Evolutionary conservation across 306 rosid genomes (phyloP).

Genomic region (Dalbergia cultrata): DNA sequence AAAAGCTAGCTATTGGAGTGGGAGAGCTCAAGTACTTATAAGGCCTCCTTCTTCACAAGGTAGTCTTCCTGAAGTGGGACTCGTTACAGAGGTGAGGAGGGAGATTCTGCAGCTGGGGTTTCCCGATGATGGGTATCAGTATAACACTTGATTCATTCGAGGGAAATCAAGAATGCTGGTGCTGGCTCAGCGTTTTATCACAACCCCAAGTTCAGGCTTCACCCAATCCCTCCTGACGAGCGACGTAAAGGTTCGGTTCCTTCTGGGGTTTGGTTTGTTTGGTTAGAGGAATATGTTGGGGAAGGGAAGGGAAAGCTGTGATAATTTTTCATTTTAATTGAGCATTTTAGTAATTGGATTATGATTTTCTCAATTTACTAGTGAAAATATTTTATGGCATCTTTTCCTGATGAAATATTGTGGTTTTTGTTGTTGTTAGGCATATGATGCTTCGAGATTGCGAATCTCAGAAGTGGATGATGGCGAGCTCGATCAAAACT

Average conservation of each 20-base stretch:
- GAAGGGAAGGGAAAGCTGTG: background rate
- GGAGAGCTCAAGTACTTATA: too few relatives aligned
- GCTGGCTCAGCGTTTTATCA: slow-evolving; percentile 77
- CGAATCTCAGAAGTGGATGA: slow-evolving; percentile 55
- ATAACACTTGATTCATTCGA: slow-evolving; percentile 74
- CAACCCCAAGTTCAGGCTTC: slow-evolving; percentile 76
- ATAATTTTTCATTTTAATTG: too few relatives aligned
- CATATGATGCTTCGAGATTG: slow-evolving; percentile 87
- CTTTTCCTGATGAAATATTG: too few relatives aligned
- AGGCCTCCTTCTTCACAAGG: too few relatives aligned
- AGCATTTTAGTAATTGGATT: too few relatives aligned
- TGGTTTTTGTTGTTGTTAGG: slow-evolving; percentile 63
- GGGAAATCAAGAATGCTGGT: slow-evolving; percentile 82
- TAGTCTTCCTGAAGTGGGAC: too few relatives aligned
- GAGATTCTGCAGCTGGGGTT: slow-evolving; percentile 87
- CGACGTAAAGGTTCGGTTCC: slow-evolving; percentile 75
- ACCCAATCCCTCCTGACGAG: slow-evolving; percentile 66
- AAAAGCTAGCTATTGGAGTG: too few relatives aligned
- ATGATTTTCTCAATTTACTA: background rate
- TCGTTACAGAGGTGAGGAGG: slow-evolving; percentile 62
- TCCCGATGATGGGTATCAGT: slow-evolving; percentile 94
- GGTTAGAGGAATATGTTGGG: too few relatives aligned
- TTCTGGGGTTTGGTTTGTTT: background rate
- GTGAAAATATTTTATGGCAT: too few relatives aligned
- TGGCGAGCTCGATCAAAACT: slow-evolving; percentile 54